phyloP scores from a whole-genome alignment of 768 basidiomycete species.

The Phanerodontia chrysosporium region DNA sequence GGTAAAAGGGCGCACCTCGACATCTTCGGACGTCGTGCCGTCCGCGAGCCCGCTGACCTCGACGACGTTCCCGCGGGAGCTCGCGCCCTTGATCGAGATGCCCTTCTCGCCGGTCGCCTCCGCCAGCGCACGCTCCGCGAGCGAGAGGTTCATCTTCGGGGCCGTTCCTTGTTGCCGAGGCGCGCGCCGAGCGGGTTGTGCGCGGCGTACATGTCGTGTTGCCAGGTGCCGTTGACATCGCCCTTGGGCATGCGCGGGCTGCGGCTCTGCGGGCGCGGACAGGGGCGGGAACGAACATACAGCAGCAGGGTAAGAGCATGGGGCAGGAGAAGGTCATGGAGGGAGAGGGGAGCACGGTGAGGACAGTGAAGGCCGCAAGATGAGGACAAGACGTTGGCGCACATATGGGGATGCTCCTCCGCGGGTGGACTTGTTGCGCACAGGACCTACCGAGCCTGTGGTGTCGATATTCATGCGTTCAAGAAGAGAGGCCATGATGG shows the following conservation, averaged over 20 bases:
- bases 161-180: conserved; percentile 37
- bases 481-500: conserved; percentile 18
- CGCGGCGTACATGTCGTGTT: conserved; percentile 63
- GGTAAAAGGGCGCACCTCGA: conserved; percentile 38
- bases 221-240: conserved; percentile 62
- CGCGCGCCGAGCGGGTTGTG: conserved; percentile 49
- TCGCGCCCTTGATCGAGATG: conserved; percentile 69
- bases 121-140: conserved; percentile 48
- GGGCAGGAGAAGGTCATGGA: not conserved
- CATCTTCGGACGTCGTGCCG: conserved; percentile 81
- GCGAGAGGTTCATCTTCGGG: conserved; percentile 52
- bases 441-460: conserved; percentile 36
- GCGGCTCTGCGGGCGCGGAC: conserved; percentile 20
- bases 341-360: conserved; percentile 6
- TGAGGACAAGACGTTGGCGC: conserved; percentile 29
- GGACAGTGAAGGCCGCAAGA: conserved; percentile 10
- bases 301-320: not conserved
- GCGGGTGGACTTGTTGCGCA: conserved; percentile 37
- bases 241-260: conserved; percentile 59
- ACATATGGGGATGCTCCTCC: conserved; percentile 49
- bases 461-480: conserved; percentile 51
- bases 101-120: conserved; percentile 19
- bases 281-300: not conserved
- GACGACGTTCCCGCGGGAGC: conserved; percentile 56
- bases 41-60: conserved; percentile 69